A percentile compares a stretch with the other conserved stretches of the same genome.
Evolutionary conservation across 2,329 filamentous ascomycete species (phyloP).

Genomic region (Chalaropsis thielavioides): DNA sequence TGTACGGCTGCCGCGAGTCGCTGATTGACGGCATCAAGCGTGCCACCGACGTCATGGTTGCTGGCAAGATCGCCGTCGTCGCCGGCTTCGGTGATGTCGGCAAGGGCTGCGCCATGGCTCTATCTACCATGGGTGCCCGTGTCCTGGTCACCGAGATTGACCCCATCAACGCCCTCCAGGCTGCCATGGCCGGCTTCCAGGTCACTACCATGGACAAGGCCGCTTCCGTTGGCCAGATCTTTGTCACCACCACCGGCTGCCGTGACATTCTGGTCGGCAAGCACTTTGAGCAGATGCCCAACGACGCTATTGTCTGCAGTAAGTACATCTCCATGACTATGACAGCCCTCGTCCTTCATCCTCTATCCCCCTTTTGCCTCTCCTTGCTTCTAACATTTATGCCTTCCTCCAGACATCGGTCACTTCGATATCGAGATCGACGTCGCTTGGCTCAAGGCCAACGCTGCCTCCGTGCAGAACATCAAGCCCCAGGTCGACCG

Average conservation of each 20-base stretch:
- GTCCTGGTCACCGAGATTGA: constrained; percentile 95
- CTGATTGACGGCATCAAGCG: constrained; percentile 99
- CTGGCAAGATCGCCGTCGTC: constrained; percentile 94
- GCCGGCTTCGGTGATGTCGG: constrained; percentile 98
- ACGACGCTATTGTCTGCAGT: constrained; percentile 98
- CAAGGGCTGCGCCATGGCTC: constrained; percentile 94
- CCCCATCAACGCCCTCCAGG: constrained; percentile 98
- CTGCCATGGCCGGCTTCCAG: constrained; percentile 92
- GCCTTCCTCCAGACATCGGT: constrained; percentile 59
- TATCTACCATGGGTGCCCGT: constrained; percentile 92
- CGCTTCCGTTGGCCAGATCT: constrained; percentile 79
- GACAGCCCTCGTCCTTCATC: not conserved
- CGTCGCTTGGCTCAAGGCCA: constrained; percentile 98
- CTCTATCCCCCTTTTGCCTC: constrained; percentile 12
- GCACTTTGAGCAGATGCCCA: constrained; percentile 92
- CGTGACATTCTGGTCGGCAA: constrained; percentile 84
- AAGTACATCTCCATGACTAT: constrained; percentile 27
- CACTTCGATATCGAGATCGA: constrained; percentile 99
- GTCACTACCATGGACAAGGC: constrained; percentile 98
- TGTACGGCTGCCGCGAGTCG: constrained; percentile 98
- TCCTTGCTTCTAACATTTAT: not conserved
- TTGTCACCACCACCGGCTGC: constrained; percentile 98
- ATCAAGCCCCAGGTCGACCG: constrained; percentile 99
- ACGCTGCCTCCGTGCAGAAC: constrained; percentile 84
- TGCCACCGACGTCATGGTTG: constrained; percentile 99